These are phyloP conservation scores for Neurospora sublineolata DNA, from an alignment of 495 filamentous ascomycete species.

Conservation along the genomic window DNA sequence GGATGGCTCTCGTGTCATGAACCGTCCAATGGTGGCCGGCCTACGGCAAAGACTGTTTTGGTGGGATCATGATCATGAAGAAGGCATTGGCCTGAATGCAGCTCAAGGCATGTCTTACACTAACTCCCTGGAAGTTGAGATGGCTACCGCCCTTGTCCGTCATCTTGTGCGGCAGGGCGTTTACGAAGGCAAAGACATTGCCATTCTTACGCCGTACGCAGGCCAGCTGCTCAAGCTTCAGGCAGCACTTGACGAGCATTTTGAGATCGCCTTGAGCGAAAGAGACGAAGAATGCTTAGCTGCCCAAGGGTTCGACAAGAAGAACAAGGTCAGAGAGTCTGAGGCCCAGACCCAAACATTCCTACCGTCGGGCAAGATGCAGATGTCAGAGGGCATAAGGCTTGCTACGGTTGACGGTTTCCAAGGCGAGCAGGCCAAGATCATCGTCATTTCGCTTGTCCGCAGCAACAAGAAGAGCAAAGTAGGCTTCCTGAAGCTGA, in stretches of 20 bases:
- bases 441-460: slow-evolving; percentile 71
- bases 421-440: slow-evolving; percentile 71
- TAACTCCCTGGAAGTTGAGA: slow-evolving; percentile 58
- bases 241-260: slow-evolving; percentile 34
- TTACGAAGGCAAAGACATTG: slow-evolving; percentile 57
- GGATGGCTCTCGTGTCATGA: slow-evolving; percentile 41
- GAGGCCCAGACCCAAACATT: too few relatives aligned
- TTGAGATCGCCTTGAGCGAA: slow-evolving; percentile 56
- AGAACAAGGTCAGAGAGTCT: background rate
- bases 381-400: slow-evolving; percentile 46
- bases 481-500: slow-evolving; percentile 64
- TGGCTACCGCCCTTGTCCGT: slow-evolving; percentile 52
- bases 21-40: slow-evolving; percentile 51
- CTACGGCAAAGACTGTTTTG: slow-evolving; percentile 60
- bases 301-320: slow-evolving; percentile 31
- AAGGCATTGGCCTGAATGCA: slow-evolving; percentile 36
- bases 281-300: slow-evolving; percentile 53
- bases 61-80: slow-evolving; percentile 53
- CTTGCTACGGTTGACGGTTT: slow-evolving; percentile 84
- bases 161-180: slow-evolving; percentile 62
- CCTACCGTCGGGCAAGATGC: slow-evolving; percentile 28
- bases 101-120: slow-evolving; percentile 46
- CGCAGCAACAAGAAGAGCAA: slow-evolving; percentile 52
- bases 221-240: slow-evolving; percentile 58
- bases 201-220: slow-evolving; percentile 66